Evolutionary conservation across 2,329 filamentous ascomycete species (phyloP).

Genomic region (Tolypocladium endophyticum): DNA sequence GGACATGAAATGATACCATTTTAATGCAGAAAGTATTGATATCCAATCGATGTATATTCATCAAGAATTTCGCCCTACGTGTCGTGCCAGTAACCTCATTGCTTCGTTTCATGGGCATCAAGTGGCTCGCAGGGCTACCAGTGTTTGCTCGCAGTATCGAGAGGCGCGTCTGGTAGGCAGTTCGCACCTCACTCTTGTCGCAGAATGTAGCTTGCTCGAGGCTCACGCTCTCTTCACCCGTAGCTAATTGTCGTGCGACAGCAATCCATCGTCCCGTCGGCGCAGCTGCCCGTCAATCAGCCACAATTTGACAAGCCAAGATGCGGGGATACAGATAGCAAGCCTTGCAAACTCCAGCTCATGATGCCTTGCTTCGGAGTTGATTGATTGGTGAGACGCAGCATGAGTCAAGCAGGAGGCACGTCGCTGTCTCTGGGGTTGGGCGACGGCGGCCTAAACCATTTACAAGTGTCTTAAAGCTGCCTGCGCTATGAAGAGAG

Average conservation of each 20-base stretch:
- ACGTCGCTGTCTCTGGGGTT: neutral
- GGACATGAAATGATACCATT: constrained; percentile 3
- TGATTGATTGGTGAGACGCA: neutral
- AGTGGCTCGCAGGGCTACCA: neutral
- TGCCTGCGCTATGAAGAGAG: neutral
- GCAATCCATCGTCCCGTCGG: too few species aligned
- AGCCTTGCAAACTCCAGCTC: too few species aligned
- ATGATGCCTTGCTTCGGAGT: too few species aligned
- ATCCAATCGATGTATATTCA: neutral
- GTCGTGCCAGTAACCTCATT: neutral
- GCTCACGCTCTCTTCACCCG: too few species aligned
- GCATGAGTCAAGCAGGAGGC: neutral
- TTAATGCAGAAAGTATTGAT: neutral
- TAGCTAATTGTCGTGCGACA: too few species aligned
- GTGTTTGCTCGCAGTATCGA: too few species aligned
- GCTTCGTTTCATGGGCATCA: neutral
- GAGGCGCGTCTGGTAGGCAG: too few species aligned
- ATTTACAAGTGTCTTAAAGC: neutral
- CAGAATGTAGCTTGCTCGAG: too few species aligned
- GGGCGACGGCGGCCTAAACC: neutral
- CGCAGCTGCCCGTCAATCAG: too few species aligned
- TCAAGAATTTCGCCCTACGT: neutral
- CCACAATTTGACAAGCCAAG: too few species aligned
- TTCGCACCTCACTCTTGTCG: too few species aligned
- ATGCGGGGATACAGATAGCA: neutral